Base-by-base conservation (phyloP, 2,329 filamentous ascomycete genomes). In the Exophiala viscosa region DNA sequence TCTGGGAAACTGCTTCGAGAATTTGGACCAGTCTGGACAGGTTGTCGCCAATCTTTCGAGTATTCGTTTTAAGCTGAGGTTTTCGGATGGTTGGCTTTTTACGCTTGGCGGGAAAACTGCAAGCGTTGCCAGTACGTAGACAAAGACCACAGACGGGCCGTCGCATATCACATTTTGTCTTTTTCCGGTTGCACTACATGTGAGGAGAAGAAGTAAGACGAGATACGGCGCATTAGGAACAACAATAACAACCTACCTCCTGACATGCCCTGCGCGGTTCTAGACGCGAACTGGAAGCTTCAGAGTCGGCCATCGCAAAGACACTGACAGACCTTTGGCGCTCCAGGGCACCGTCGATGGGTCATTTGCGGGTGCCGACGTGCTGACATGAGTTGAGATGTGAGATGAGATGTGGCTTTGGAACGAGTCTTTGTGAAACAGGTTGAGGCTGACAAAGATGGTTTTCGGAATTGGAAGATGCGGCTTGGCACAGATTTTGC, bases 101-200 rank as follows among this genome's bases (percentile, higher is more conserved):
- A 15, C 55, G 35, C 35, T 54, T 57, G 11, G 47, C 45, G 3
- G 55, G 55, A 23, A 57, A 57, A 13, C n/a, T 49, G 41, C 55
- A 57, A 35, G 55, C 23, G 14, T 53, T 57, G 15, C 55, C 55
- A n/a, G 55, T 57, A 1, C 55, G 44, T 36, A 50, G 42, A 36
- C 55, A 57, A 15, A 57, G 55, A n/a, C 55, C 55, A 34, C 55
- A 57, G 3, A 52, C 45, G 5, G 55, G 55, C 15, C 51, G 50
- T 42, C 51, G 38, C 55, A 57, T 57, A 23, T 57, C 55, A 49
- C 55, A 57, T 47, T 54, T 57, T 6, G 55, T 57, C 47, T 57
- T 57, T 39, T 57, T 57, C 20, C 55, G 55, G 41, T 57, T 57
- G 44, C 55, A 57, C 36, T 28, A 28, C 5, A 28, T 5, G 5